Evolutionary conservation across 2,329 filamentous ascomycete genomes (phyloP).

Genomic region (Hypoxylon sp.): DNA sequence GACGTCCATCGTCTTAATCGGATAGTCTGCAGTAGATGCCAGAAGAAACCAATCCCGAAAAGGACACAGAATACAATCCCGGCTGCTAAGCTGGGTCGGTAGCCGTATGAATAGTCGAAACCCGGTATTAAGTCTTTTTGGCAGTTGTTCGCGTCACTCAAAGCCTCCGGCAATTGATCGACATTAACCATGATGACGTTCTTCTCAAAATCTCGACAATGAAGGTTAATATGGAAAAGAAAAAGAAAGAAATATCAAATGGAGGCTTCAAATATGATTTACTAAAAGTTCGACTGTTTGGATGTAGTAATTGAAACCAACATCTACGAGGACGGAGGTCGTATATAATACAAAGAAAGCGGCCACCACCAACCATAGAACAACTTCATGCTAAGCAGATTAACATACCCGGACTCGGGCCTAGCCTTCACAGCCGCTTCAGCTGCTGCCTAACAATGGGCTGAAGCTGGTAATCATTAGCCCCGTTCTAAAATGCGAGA

Average conservation of each 20-base stretch:
- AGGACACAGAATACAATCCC: conserved; percentile 44
- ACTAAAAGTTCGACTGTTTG: background rate
- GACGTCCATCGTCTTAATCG: conserved; percentile 42
- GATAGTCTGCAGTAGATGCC: conserved; percentile 41
- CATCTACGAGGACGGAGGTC: background rate
- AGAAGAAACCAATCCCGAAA: conserved; percentile 43
- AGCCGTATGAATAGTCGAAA: conserved; percentile 40
- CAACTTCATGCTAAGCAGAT: background rate
- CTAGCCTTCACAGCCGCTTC: conserved; percentile 14
- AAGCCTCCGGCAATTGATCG: conserved; percentile 16
- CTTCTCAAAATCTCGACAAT: background rate
- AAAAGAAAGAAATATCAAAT: background rate
- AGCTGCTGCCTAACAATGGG: conserved; percentile 16
- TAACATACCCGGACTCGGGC: background rate
- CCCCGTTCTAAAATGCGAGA: too few relatives aligned
- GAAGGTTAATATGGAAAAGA: background rate
- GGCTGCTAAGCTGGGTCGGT: conserved; percentile 43
- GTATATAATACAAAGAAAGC: background rate
- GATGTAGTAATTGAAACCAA: background rate
- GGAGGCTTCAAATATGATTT: background rate
- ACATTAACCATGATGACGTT: conserved; percentile 3
- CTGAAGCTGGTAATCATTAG: too few relatives aligned
- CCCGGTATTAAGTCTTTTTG: conserved; percentile 23
- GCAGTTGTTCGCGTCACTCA: conserved; percentile 36
- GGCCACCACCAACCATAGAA: background rate